A percentile compares a stretch with the other conserved stretches of the same genome.
phyloP scores from a whole-genome alignment of 2,329 filamentous ascomycete genomes.

The Monosporascus ibericus region DNA sequence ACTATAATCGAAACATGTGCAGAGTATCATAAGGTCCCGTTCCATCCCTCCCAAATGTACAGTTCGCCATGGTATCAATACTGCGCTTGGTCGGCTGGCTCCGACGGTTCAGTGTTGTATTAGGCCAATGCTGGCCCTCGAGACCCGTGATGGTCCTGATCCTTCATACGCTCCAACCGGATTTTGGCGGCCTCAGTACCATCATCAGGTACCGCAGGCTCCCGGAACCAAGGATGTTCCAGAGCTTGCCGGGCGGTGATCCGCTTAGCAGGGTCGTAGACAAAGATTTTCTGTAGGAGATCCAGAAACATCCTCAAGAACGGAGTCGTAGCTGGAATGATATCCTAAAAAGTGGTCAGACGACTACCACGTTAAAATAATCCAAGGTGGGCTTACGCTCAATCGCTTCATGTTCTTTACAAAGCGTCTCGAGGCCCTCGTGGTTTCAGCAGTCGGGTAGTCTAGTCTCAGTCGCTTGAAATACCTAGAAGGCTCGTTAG shows the following conservation, averaged over 20 bases:
- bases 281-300: conserved; percentile 59
- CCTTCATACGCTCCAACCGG: conserved; percentile 45
- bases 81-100: conserved; percentile 7
- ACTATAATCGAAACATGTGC: conserved; percentile 15
- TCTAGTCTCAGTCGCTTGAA: conserved; percentile 62
- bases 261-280: conserved; percentile 59
- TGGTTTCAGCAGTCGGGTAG: conserved; percentile 59
- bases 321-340: conserved; percentile 52
- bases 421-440: conserved; percentile 57
- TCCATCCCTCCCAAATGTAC: conserved; percentile 16
- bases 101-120: conserved; percentile 8
- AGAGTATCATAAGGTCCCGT: conserved; percentile 13
- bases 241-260: conserved; percentile 63
- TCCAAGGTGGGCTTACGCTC: conserved; percentile 38
- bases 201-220: conserved; percentile 56
- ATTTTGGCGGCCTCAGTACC: conserved; percentile 64
- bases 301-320: conserved; percentile 60
- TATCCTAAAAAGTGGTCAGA: conserved; percentile 44
- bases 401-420: conserved; percentile 68
- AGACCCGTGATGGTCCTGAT: conserved; percentile 29
- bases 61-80: conserved; percentile 14
- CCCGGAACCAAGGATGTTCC: conserved; percentile 63
- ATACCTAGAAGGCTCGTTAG: conserved; percentile 42
- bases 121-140: conserved; percentile 16
- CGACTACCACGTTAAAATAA: background rate